Percentiles rank a stretch among this genome's conserved stretches.
Evolutionary conservation across 192 early-diverging fungal genomes (phyloP).

Genomic region (Coemansia sp.): DNA sequence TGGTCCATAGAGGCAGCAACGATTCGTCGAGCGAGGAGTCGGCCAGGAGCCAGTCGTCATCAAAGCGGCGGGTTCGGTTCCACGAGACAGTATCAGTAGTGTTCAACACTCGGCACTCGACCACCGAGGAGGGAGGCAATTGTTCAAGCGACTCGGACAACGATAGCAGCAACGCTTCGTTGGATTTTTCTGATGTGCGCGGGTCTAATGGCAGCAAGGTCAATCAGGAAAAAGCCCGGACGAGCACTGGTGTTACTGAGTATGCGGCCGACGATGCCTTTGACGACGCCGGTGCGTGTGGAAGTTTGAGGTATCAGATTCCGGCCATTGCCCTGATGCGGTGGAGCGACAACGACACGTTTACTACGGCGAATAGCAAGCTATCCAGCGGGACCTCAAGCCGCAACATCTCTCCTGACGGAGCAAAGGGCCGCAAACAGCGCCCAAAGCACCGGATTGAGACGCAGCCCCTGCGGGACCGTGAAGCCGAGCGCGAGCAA

Average conservation of each 20-base stretch:
- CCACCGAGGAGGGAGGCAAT: conserved; percentile 18
- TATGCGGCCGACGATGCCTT: conserved; percentile 38
- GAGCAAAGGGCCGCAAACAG: conserved; percentile 16
- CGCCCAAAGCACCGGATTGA: conserved; percentile 39
- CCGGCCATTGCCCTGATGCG: conserved; percentile 12
- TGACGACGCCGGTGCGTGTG: conserved; percentile 20
- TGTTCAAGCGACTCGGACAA: conserved; percentile 35
- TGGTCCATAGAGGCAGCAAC: conserved; percentile 4
- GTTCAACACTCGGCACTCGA: conserved; percentile 31
- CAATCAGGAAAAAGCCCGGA: background rate
- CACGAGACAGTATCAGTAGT: conserved; percentile 53
- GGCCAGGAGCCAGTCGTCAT: conserved; percentile 46
- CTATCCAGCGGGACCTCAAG: conserved; percentile 28
- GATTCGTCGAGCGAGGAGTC: conserved; percentile 43
- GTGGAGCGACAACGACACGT: conserved; percentile 9
- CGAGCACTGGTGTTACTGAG: background rate
- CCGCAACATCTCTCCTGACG: conserved; percentile 36
- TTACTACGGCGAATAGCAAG: conserved; percentile 8
- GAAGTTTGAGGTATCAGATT: conserved; percentile 29
- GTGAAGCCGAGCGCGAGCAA: conserved; percentile 51
- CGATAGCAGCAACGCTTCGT: conserved; percentile 46
- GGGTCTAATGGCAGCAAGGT: too few species aligned
- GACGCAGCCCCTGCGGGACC: conserved; percentile 52
- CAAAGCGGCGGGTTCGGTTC: conserved; percentile 48
- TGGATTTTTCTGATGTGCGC: conserved; percentile 1